Evolutionary conservation across 2,329 filamentous ascomycete genomes (phyloP), one percentile per base, ranked within the genome.

Genomic region (Fusarium chlamydosporum): DNA sequence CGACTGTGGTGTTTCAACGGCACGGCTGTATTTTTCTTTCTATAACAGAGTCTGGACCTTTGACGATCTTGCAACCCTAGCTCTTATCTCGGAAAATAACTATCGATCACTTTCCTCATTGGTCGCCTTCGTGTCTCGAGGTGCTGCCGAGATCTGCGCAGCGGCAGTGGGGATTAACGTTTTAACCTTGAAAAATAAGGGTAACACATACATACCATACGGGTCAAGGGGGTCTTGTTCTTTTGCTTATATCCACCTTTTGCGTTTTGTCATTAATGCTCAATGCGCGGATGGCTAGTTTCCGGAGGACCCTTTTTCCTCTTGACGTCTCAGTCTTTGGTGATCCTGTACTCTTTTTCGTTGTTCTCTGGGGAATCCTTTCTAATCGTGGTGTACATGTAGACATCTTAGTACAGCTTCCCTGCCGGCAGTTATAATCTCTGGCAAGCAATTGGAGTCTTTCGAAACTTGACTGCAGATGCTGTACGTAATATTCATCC

Each of bases 1-100:
- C 7, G n/a, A 57, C 43, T 31, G 2, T 27, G 0, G 43, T 43
- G 61, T 65, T 65, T 65, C 61, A 64, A 47, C 31, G 12, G 8
- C 16, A 7, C 23, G 23, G 23, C 23, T 23, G n/a, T n/a, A n/a
- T n/a, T n/a, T n/a, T n/a, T n/a, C n/a, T n/a, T n/a, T n/a, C n/a
- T n/a, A n/a, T n/a, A n/a, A n/a, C n/a, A n/a, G n/a, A n/a, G n/a
- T 23, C 26, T 31, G 3, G 40, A 38, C 9, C n/a, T 23, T 27
- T 35, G n/a, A 5, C n/a, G 31, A 57, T 35, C n/a, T 20, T 15
- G n/a, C 42, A 20, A 40, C 47, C 47, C 47, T 37, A 13, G 47
- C 16, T 12, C 47, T 50, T 50, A 50, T 50, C 47, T 50, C 47
- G 47, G 47, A 40, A 38, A 50, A 50, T 50, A 50, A 50, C n/a